A percentile compares a stretch with the other conserved stretches of the same genome.
phyloP scores from a whole-genome alignment of 495 filamentous ascomycete genomes.

The Tuber indicum region DNA sequence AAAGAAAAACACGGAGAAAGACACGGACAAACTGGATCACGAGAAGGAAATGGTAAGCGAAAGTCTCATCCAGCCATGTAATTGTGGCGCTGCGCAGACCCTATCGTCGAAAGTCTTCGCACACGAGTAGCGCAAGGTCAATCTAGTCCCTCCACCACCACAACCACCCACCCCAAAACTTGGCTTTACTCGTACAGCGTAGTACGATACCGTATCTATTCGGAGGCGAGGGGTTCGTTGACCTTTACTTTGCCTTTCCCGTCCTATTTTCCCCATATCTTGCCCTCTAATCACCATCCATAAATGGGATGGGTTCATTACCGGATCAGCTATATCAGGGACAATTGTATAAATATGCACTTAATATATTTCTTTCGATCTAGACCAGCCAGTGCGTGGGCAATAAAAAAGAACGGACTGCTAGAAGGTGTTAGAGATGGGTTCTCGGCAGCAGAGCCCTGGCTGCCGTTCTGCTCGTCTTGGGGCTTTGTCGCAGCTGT shows the following conservation, averaged over 20 bases:
- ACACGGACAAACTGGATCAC: neutral
- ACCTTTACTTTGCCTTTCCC: slow-evolving; percentile 12
- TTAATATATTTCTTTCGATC: slow-evolving; percentile 38
- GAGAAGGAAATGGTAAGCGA: neutral
- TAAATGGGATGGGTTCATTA: slow-evolving; percentile 27
- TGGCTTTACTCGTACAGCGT: neutral
- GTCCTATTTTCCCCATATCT: neutral
- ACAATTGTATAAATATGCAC: slow-evolving; percentile 30
- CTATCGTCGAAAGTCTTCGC: neutral
- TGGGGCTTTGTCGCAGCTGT: neutral
- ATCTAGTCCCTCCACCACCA: neutral
- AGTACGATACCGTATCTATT: no score
- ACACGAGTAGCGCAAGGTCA: neutral
- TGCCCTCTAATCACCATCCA: slow-evolving; percentile 17
- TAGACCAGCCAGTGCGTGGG: slow-evolving; percentile 17
- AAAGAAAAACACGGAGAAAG: neutral
- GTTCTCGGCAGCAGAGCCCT: slow-evolving; percentile 13
- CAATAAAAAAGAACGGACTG: slow-evolving; percentile 23
- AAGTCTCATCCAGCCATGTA: neutral
- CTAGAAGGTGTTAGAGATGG: slow-evolving; percentile 5
- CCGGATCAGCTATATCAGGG: slow-evolving; percentile 34
- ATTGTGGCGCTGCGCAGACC: neutral
- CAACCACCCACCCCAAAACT: neutral
- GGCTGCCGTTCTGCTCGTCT: slow-evolving; percentile 20
- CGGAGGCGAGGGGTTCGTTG: neutral